These are phyloP conservation scores for Annulohypoxylon maeteangense DNA, from an alignment of 495 filamentous ascomycete genomes.

Conservation along the genomic window DNA sequence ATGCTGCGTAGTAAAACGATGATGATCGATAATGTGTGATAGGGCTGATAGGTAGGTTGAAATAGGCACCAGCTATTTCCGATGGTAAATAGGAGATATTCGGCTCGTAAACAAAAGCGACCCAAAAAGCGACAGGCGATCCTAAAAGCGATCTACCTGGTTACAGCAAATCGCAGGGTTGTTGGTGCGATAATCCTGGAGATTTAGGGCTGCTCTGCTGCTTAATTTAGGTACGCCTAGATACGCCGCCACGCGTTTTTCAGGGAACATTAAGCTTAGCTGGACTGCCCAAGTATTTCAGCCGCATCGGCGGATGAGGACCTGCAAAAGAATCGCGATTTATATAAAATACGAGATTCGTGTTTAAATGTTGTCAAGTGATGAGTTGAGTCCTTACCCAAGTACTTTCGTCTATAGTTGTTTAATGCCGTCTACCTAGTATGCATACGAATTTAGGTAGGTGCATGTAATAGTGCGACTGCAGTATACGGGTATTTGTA, in stretches of 20 bases:
- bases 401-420: not conserved
- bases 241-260: conserved; percentile 1
- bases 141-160: not conserved
- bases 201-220: not conserved
- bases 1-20: conserved; percentile 12
- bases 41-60: not conserved
- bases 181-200: not conserved
- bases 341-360: not conserved
- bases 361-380: too few species aligned
- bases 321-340: not conserved
- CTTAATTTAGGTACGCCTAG: conserved; percentile 7
- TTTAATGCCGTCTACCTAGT: too few species aligned
- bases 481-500: not conserved
- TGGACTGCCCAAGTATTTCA: not conserved
- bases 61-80: not conserved
- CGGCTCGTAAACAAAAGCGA: not conserved
- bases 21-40: not conserved
- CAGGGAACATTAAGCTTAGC: not conserved
- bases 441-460: not conserved
- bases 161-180: not conserved
- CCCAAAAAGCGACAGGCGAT: not conserved
- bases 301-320: conserved; percentile 3
- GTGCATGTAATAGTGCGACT: not conserved
- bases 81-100: not conserved
- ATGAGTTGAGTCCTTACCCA: not conserved